phyloP scores from a whole-genome alignment of 441 rosid genomes.

The Erodium trifolium region DNA sequence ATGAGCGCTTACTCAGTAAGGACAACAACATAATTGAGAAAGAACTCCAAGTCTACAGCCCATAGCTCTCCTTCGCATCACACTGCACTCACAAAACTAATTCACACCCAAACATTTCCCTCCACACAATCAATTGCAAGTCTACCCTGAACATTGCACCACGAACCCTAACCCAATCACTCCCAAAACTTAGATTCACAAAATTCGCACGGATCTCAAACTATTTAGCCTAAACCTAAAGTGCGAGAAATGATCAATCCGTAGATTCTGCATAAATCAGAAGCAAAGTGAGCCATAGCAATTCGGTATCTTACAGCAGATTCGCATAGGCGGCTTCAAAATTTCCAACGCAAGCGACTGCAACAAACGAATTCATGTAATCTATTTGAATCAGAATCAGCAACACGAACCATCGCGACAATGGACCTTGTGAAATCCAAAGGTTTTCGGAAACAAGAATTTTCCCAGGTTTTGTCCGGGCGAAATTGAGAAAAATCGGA shows the following conservation, averaged over 20 bases:
- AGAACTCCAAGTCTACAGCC: constrained; percentile 41
- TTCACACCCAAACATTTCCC: background rate
- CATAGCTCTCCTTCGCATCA: constrained; percentile 43
- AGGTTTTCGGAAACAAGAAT: background rate
- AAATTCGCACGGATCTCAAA: background rate
- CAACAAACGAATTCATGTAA: background rate
- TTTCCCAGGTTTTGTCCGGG: background rate
- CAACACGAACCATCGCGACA: background rate
- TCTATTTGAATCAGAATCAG: background rate
- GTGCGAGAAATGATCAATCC: constrained; percentile 1
- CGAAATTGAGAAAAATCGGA: background rate
- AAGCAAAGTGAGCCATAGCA: constrained; percentile 7
- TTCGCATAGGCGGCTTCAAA: background rate
- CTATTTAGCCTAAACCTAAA: background rate
- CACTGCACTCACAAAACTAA: constrained; percentile 12
- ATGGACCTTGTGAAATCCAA: background rate
- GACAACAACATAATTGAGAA: constrained; percentile 85
- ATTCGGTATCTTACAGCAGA: background rate
- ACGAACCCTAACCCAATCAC: background rate
- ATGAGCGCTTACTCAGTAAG: constrained; percentile 84
- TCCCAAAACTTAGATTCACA: background rate
- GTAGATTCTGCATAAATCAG: background rate
- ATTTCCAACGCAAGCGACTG: background rate
- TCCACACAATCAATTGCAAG: background rate
- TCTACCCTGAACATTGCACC: background rate